Evolutionary conservation across 306 rosid genomes (phyloP), one percentile per base, ranked within the genome.

Genomic region (Inga laurina): DNA sequence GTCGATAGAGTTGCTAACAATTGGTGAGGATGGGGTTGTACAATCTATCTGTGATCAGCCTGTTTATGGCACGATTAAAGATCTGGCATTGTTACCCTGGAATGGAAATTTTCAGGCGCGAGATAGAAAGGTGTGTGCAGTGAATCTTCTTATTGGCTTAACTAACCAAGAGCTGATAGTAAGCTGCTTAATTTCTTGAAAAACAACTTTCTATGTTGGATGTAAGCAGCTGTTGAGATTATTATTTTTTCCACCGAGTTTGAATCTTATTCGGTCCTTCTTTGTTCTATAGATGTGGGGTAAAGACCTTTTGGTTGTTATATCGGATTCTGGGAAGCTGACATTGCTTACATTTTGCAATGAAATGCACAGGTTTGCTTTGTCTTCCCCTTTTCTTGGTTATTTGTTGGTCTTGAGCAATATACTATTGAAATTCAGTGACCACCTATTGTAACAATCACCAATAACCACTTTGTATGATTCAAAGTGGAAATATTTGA

Each of bases 301-400:
- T 44, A 93, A 86, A 85, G 99, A 95, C 79, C 90, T 92, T 61
- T 85, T 95, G 85, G 89, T 91, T 79, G 99, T 93, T 74, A 77
- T 92, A 76, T 95, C 99, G 10, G 99, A 95, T 89, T 95, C 99
- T 3, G 98, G 99, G 86, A 95, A 95, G 92, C 92, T 95, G 69
- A 93, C 99, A 2, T 75, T 95, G 86, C 95, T 95, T 83, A 87
- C 95, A 57, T 95, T 95, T 84, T 90, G 99, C 93, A 92, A 89
- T 80, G 94, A 95, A 88, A 95, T 93, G 99, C 92, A 92, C 92
- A 93, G 98, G 99, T 95, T 78, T 79, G 62, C 18, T 16, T 49
- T 32, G 45, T 85, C 82, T 79, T 7, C 71, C 43, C 27, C 72
- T 72, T 61, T 52, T 52, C 30, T 57, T 32, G 75, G 56, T 71